A percentile compares a stretch with the other conserved stretches of the same genome.
phyloP scores from a whole-genome alignment of 2,329 filamentous ascomycete genomes.

The Westerdykella aurantiaca region DNA sequence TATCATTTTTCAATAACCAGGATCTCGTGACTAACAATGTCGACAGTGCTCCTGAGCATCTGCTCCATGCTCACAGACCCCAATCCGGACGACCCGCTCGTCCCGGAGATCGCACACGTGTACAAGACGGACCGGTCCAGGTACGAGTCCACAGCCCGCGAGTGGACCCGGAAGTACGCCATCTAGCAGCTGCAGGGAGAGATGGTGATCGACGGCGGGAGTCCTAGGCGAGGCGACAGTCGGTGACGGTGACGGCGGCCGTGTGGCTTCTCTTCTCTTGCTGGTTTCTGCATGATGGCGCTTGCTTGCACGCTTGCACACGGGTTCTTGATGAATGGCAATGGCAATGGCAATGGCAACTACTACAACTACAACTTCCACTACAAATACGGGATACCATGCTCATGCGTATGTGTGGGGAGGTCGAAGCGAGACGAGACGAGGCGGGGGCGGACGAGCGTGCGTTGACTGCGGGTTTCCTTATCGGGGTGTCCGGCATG shows the following conservation, averaged over 20 bases:
- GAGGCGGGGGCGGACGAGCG: too few relatives aligned
- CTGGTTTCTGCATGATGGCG: too few relatives aligned
- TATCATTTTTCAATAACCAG: neutral
- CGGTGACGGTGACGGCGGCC: neutral
- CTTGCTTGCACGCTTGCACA: too few relatives aligned
- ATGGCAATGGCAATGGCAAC: too few relatives aligned
- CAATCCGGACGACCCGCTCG: constrained; percentile 97
- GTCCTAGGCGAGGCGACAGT: too few relatives aligned
- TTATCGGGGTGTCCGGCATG: constrained; percentile 20
- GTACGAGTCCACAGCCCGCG: constrained; percentile 93
- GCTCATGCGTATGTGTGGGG: constrained; percentile 1
- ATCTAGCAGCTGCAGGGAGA: constrained; percentile 52
- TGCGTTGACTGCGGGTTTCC: constrained; percentile 8
- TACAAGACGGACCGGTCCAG: constrained; percentile 98
- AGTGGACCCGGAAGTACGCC: constrained; percentile 99
- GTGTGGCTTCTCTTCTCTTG: neutral
- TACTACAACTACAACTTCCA: too few relatives aligned
- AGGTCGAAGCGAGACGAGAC: too few relatives aligned
- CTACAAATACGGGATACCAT: constrained; percentile 8
- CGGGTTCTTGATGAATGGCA: too few relatives aligned
- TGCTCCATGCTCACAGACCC: constrained; percentile 99
- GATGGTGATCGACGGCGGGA: neutral
- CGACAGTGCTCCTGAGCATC: constrained; percentile 86
- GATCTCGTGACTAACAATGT: constrained; percentile 14
- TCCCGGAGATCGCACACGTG: constrained; percentile 97